Conservation (phyloP, 306 rosid species). For the Cucumis cinereus region DNA sequence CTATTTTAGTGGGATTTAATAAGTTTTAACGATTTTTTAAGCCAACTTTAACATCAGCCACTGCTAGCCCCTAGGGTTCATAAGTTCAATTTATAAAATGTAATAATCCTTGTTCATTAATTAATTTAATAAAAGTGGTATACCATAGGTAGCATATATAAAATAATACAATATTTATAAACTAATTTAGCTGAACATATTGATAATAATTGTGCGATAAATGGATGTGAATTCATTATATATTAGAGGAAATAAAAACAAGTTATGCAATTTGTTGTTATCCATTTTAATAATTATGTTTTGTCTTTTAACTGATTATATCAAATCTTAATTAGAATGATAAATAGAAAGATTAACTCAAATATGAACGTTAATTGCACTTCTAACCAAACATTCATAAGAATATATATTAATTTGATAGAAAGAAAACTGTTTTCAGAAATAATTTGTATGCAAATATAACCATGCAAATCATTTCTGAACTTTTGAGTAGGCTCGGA, state of each 20-base stretch:
- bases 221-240: background rate
- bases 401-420: background rate
- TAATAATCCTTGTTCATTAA: too few relatives aligned
- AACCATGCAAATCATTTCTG: too few relatives aligned
- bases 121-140: too few relatives aligned
- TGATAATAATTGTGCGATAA: background rate
- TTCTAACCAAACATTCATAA: background rate
- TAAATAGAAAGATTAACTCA: background rate
- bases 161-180: background rate
- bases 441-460: too few relatives aligned
- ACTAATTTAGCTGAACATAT: background rate
- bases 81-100: too few relatives aligned
- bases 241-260: background rate
- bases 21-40: too few relatives aligned
- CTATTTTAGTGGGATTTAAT: too few relatives aligned
- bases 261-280: background rate
- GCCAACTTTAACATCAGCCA: too few relatives aligned
- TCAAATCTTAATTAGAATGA: background rate
- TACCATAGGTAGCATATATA: background rate
- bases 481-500: too few relatives aligned
- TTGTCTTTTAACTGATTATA: background rate
- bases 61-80: too few relatives aligned
- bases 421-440: too few relatives aligned
- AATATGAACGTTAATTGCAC: background rate
- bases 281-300: background rate